These are phyloP conservation scores for Excoecaria cochinchinensis DNA, from an alignment of 345 rosid genomes.

Conservation along the genomic window DNA sequence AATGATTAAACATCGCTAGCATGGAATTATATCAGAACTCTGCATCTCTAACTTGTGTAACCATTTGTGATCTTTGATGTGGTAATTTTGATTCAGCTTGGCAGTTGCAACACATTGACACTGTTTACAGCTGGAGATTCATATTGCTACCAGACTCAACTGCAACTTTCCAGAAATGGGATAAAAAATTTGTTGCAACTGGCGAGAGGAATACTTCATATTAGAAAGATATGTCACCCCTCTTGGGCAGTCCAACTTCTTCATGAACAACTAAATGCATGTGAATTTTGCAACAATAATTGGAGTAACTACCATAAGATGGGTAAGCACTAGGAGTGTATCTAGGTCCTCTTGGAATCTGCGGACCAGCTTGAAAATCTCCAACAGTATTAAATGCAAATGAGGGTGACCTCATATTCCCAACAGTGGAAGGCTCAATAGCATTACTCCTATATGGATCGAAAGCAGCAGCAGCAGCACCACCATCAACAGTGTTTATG, in stretches of 20 bases:
- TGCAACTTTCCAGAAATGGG: not conserved
- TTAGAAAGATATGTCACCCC: too few species aligned
- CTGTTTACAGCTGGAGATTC: not conserved
- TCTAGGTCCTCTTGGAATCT: conserved; percentile 5
- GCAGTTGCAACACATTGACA: not conserved
- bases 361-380: conserved; percentile 3
- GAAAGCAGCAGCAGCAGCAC: not conserved
- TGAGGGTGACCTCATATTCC: conserved; percentile 1
- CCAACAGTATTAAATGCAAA: not conserved
- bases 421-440: conserved; percentile 17
- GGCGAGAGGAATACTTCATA: not conserved
- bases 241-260: not conserved
- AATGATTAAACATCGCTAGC: not conserved
- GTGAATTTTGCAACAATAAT: not conserved
- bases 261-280: not conserved
- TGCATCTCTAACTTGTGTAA: not conserved
- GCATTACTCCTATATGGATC: not conserved
- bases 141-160: not conserved
- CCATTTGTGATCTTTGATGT: not conserved
- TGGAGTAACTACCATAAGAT: conserved; percentile 18
- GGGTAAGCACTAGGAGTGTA: conserved; percentile 1
- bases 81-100: not conserved
- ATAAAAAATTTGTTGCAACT: not conserved
- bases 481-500: not conserved
- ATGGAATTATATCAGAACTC: not conserved